Conservation (phyloP, 805 yeast genomes). For the Komagataella ulmi region DNA sequence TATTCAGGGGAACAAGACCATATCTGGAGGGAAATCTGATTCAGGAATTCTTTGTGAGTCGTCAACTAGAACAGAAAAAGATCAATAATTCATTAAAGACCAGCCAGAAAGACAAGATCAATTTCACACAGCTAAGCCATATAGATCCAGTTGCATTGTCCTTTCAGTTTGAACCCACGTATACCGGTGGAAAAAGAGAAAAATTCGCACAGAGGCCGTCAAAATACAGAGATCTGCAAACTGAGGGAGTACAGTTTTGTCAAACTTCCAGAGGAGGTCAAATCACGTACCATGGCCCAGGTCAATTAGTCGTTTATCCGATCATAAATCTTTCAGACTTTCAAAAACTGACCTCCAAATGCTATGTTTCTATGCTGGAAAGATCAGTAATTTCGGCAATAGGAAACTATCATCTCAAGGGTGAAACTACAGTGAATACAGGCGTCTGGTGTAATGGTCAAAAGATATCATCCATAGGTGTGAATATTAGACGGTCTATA, state of each 20-base stretch:
- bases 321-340: slow-evolving; percentile 59
- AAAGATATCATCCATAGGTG: slow-evolving; percentile 84
- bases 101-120: slow-evolving; percentile 3
- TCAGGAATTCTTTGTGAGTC: slow-evolving; percentile 42
- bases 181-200: slow-evolving; percentile 87
- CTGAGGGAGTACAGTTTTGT: slow-evolving; percentile 45
- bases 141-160: slow-evolving; percentile 63
- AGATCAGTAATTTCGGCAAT: slow-evolving; percentile 17
- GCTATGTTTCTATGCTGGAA: slow-evolving; percentile 36
- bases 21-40: slow-evolving; percentile 38
- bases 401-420: slow-evolving; percentile 20
- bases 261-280: slow-evolving; percentile 91
- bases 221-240: slow-evolving; percentile 9
- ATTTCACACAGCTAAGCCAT: slow-evolving; percentile 16
- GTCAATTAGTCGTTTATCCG: slow-evolving; percentile 82
- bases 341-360: slow-evolving; percentile 31
- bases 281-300: slow-evolving; percentile 93
- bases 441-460: slow-evolving; percentile 70
- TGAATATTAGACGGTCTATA: slow-evolving; percentile 70
- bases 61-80: slow-evolving; percentile 41
- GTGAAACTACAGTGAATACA: slow-evolving; percentile 51
- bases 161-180: slow-evolving; percentile 76
- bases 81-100: slow-evolving; percentile 10
- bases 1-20: slow-evolving; percentile 22
- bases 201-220: slow-evolving; percentile 28